These are phyloP conservation scores for Stephania cephalantha DNA, from an alignment of 164 flowering plant genomes.

Conservation along the genomic window DNA sequence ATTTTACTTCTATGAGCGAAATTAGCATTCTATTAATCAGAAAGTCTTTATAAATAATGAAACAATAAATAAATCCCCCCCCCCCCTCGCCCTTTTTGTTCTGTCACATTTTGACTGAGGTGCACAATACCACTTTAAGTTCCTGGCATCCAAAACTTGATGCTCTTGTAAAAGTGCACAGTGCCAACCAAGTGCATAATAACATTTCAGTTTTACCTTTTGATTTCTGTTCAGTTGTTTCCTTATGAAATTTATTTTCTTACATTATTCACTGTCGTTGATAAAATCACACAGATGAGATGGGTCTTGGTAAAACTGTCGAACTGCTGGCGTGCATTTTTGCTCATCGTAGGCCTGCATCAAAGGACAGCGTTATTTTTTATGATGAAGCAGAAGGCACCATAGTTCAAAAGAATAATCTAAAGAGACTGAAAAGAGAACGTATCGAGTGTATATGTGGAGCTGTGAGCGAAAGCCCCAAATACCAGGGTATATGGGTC, in stretches of 20 bases:
- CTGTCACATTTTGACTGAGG: too few relatives aligned
- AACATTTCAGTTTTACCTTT: not conserved
- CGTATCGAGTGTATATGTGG: slow-evolving; percentile 93
- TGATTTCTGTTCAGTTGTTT: not conserved
- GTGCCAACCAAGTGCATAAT: too few relatives aligned
- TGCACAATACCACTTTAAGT: too few relatives aligned
- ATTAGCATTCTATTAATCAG: too few relatives aligned
- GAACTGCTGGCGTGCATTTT: slow-evolving; percentile 89
- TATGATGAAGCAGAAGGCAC: slow-evolving; percentile 17
- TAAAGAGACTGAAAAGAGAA: slow-evolving; percentile 70
- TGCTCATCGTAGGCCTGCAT: slow-evolving; percentile 49
- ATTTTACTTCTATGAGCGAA: too few relatives aligned
- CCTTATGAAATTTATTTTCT: not conserved
- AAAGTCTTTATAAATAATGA: too few relatives aligned
- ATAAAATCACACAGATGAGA: slow-evolving; percentile 60
- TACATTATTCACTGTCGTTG: not conserved
- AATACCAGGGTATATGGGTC: slow-evolving; percentile 90
- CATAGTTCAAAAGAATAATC: slow-evolving; percentile 24
- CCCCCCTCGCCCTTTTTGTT: too few relatives aligned
- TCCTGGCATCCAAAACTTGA: too few relatives aligned
- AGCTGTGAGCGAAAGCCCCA: slow-evolving; percentile 65
- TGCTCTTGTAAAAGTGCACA: too few relatives aligned
- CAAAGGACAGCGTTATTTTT: slow-evolving; percentile 22
- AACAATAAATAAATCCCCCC: too few relatives aligned
- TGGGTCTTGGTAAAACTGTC: slow-evolving; percentile 96